Conservation (phyloP, 805 yeast genomes). For the Spencermartinsiella europaea region DNA sequence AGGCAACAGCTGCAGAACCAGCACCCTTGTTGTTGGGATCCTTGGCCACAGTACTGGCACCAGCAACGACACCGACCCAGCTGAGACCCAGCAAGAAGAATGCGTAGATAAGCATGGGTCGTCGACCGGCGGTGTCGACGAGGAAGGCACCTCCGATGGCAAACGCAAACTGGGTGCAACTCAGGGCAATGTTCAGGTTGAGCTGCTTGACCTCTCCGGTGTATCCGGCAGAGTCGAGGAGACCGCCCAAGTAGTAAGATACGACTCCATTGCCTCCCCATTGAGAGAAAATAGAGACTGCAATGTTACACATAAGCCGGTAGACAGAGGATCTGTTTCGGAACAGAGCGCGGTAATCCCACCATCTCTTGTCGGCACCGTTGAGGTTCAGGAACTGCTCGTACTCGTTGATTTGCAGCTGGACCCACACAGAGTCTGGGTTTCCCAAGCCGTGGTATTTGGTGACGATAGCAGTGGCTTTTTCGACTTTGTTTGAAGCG, state of each 20-base stretch:
- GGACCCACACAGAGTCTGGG: conserved; percentile 13
- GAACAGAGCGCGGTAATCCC: conserved; percentile 21
- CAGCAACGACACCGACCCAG: conserved; percentile 34
- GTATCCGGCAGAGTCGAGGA: conserved; percentile 18
- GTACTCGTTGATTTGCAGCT: conserved; percentile 18
- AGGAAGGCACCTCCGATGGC: conserved; percentile 23
- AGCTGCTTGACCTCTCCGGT: conserved; percentile 22
- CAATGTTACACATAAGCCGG: conserved; percentile 17
- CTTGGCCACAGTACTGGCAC: conserved; percentile 22
- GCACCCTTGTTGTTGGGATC: conserved; percentile 7
- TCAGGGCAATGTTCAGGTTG: conserved; percentile 15
- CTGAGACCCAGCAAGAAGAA: conserved; percentile 22
- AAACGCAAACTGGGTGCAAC: conserved; percentile 5
- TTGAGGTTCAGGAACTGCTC: conserved; percentile 16
- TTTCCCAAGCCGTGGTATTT: conserved; percentile 20
- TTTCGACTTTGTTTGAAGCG: conserved; percentile 14
- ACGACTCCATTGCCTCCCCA: conserved; percentile 18
- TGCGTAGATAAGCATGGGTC: conserved; percentile 24
- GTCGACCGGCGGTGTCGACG: conserved; percentile 28
- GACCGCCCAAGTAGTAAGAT: conserved; percentile 16
- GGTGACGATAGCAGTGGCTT: conserved; percentile 15
- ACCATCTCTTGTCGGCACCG: conserved; percentile 19
- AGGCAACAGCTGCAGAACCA: conserved; percentile 18
- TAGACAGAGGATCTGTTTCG: conserved; percentile 14
- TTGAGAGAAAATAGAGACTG: conserved; percentile 12